These are phyloP conservation scores for Penicillium griseofulvum DNA, from an alignment of 2,329 filamentous ascomycete genomes.

Conservation along the genomic window DNA sequence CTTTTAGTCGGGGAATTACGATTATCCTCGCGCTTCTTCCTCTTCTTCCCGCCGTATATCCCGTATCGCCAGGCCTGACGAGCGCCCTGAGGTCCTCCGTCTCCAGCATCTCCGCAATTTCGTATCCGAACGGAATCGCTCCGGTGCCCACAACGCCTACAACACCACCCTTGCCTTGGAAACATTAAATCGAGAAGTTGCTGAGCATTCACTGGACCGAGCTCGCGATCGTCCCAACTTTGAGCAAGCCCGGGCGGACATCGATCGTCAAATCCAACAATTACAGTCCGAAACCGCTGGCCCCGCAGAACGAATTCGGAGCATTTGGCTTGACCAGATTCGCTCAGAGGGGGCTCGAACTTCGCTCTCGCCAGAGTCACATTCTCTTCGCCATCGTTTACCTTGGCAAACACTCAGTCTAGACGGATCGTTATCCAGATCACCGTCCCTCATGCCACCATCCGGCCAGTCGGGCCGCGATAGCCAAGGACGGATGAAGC, in stretches of 20 bases:
- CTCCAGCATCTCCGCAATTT: conserved; percentile 41
- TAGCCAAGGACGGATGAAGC: conserved; percentile 57
- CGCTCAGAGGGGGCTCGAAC: conserved; percentile 14
- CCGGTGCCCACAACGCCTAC: conserved; percentile 28
- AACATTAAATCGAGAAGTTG: conserved; percentile 41
- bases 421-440: conserved; percentile 16
- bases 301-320: conserved; percentile 13
- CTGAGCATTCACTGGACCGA: conserved; percentile 30
- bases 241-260: conserved; percentile 25
- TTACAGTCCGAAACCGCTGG: conserved; percentile 11
- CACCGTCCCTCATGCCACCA: conserved; percentile 29
- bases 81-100: conserved; percentile 27
- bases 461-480: conserved; percentile 22
- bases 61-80: conserved; percentile 19
- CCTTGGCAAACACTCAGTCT: conserved; percentile 16
- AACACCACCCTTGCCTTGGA: conserved; percentile 37
- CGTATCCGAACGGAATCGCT: conserved; percentile 37
- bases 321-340: conserved; percentile 11
- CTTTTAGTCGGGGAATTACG: conserved; percentile 44
- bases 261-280: conserved; percentile 28
- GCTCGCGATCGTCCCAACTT: conserved; percentile 24
- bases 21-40: conserved; percentile 42
- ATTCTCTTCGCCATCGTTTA: not conserved
- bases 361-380: conserved; percentile 10
- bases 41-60: conserved; percentile 33